These are phyloP conservation scores for Euphorbia tirucalli DNA, from an alignment of 345 rosid genomes.

Conservation along the genomic window DNA sequence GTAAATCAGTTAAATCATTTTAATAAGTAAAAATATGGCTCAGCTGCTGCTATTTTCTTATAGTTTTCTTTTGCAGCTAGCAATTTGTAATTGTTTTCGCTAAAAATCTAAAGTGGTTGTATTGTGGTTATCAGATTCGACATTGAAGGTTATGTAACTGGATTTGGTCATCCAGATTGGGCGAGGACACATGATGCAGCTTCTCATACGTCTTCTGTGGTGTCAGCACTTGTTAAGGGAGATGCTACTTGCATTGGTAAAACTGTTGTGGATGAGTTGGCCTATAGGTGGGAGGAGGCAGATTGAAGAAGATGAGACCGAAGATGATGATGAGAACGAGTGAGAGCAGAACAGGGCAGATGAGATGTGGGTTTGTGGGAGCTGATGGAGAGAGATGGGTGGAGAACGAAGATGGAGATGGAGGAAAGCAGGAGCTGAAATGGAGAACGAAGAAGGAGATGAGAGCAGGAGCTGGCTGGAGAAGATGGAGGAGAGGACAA, in stretches of 20 bases:
- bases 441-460: too few relatives aligned
- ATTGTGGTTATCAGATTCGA: constrained; percentile 59
- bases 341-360: too few relatives aligned
- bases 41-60: background rate
- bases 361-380: too few relatives aligned
- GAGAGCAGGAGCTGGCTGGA: too few relatives aligned
- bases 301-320: too few relatives aligned
- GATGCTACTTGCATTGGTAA: constrained; percentile 96
- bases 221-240: constrained; percentile 74
- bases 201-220: constrained; percentile 56
- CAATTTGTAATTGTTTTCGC: background rate
- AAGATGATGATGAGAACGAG: too few relatives aligned
- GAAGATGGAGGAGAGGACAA: too few relatives aligned
- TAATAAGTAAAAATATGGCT: background rate
- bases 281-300: too few relatives aligned
- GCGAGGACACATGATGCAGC: constrained; percentile 66
- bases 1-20: background rate
- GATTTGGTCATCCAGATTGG: constrained; percentile 98
- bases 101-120: constrained; percentile 8
- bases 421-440: too few relatives aligned
- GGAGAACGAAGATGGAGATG: too few relatives aligned
- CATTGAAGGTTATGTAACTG: constrained; percentile 76
- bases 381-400: too few relatives aligned
- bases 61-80: background rate
- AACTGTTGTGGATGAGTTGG: constrained; percentile 86